These are phyloP conservation scores for Drechslerella stenobrocha DNA, from an alignment of 2,329 filamentous ascomycete genomes.

Conservation along the genomic window DNA sequence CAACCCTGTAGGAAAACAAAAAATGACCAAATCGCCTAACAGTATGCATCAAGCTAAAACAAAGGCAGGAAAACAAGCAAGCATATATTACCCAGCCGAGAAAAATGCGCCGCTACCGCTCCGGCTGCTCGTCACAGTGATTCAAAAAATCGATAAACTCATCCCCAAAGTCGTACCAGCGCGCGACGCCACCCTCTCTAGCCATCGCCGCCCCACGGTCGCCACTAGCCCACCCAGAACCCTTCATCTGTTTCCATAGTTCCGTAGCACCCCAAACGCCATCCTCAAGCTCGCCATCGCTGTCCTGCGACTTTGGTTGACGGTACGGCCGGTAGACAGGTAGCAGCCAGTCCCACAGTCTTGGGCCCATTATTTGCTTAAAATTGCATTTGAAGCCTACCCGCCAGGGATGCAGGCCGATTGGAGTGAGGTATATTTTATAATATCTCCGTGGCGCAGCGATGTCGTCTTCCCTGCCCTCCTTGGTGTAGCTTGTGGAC, in stretches of 20 bases:
- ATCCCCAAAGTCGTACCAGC: slow-evolving; percentile 43
- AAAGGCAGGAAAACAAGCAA: slow-evolving; percentile 10
- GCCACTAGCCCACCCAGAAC: slow-evolving; percentile 31
- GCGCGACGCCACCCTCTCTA: slow-evolving; percentile 29
- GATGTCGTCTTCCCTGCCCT: neutral
- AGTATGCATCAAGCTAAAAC: slow-evolving; percentile 22
- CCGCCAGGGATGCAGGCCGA: slow-evolving; percentile 37
- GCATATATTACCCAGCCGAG: too few relatives aligned
- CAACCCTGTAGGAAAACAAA: neutral
- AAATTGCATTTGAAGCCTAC: slow-evolving; percentile 45
- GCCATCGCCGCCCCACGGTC: slow-evolving; percentile 33
- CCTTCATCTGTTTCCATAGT: slow-evolving; percentile 30
- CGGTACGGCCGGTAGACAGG: slow-evolving; percentile 37
- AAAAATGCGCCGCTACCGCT: neutral
- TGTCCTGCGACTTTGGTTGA: slow-evolving; percentile 31
- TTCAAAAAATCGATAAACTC: slow-evolving; percentile 40
- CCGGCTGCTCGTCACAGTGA: slow-evolving; percentile 27
- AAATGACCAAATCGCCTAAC: slow-evolving; percentile 3
- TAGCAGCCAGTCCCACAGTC: slow-evolving; percentile 42
- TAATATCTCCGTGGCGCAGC: slow-evolving; percentile 36
- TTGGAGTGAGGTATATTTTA: slow-evolving; percentile 40
- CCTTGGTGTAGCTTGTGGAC: slow-evolving; percentile 17
- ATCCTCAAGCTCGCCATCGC: slow-evolving; percentile 34
- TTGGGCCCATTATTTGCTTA: slow-evolving; percentile 41
- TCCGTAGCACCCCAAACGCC: slow-evolving; percentile 34